Evolutionary conservation across 352 stramenopile genomes (phyloP).

Genomic region (Phytophthora palmivora): DNA sequence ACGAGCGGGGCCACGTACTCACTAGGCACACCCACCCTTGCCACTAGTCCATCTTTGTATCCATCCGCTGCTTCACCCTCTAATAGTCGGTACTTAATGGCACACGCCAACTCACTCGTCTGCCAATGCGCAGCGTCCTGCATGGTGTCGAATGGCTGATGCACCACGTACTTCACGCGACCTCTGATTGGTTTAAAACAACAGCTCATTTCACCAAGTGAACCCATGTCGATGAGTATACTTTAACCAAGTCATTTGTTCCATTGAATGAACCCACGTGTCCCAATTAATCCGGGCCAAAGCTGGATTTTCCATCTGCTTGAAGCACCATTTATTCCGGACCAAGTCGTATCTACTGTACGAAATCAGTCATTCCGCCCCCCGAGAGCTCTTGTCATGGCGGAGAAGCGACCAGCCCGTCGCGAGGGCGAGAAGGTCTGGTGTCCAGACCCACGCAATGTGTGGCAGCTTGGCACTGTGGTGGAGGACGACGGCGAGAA

Average conservation of each 20-base stretch:
- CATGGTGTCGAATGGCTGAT: constrained; percentile 14
- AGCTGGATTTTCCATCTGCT: constrained; percentile 1
- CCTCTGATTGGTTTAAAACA: constrained; percentile 22
- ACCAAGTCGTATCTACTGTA: constrained; percentile 27
- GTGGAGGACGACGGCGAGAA: constrained; percentile 88
- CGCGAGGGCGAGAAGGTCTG: constrained; percentile 90
- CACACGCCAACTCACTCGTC: constrained; percentile 45
- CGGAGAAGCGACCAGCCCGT: constrained; percentile 60
- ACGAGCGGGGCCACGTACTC: constrained; percentile 54
- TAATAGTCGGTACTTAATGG: constrained; percentile 46
- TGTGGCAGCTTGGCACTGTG: constrained; percentile 88
- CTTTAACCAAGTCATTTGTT: constrained; percentile 8
- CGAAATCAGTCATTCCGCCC: constrained; percentile 31
- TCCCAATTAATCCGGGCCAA: constrained; percentile 13
- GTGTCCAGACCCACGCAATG: constrained; percentile 85
- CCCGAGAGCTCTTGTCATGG: constrained; percentile 31
- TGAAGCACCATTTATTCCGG: constrained; percentile 17
- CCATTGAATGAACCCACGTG: constrained; percentile 5
- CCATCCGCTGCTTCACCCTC: constrained; percentile 27
- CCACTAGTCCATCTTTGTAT: constrained; percentile 43
- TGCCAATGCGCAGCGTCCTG: constrained; percentile 43
- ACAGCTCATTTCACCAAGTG: constrained; percentile 10
- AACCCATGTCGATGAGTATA: constrained; percentile 26
- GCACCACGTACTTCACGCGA: constrained; percentile 6
- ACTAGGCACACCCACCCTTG: constrained; percentile 46